Evolutionary conservation across 441 rosid species (phyloP), one percentile per base, ranked within the genome.

Genomic region (Euphorbia celastroides): DNA sequence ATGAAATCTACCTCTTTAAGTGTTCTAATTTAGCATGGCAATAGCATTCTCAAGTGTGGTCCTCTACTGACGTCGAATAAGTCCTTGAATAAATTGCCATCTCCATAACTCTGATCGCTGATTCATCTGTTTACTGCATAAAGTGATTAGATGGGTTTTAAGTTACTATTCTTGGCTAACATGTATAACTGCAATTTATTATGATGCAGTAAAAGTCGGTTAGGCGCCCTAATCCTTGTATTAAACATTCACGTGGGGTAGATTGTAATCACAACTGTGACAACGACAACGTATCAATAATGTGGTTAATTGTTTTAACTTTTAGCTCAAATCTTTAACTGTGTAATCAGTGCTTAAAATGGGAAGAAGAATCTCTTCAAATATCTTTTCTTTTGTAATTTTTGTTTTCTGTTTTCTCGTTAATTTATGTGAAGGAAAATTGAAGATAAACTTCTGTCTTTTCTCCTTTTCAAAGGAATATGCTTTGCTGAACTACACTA

Each of bases 241-340:
- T 41, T 16, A 67, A 16, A 62, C 65, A 28, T n/a, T 74, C 77
- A 72, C 72, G 70, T 70, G 72, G 68, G 48, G 2, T 34, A 57
- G 67, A 55, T 48, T 36, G 56, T 70, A 27, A 23, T 31, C 51
- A 52, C 57, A 56, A 65, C 32, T 13, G 10, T 10, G 57, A 62
- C 2, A 36, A 70, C 60, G 72, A 70, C 56, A 22, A 55, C 28
- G 61, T 46, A 66, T 69, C 72, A 27, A 16, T 25, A 9, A 57
- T 36, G 5, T 41, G 28, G n/a, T 31, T 51, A 13, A 20, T 46
- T 22, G 31, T 34, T 62, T 22, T 68, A 46, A 67, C 16, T 59
- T 30, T 19, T 13, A 51, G 26, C 56, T 51, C 26, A 17, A 44
- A 41, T 38, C 70, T 41, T 2, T 52, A 48, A 51, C 69, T 34